Evolutionary conservation across 805 yeast genomes (phyloP), one percentile per base, ranked within the genome.

Genomic region (Starmera caribaea): DNA sequence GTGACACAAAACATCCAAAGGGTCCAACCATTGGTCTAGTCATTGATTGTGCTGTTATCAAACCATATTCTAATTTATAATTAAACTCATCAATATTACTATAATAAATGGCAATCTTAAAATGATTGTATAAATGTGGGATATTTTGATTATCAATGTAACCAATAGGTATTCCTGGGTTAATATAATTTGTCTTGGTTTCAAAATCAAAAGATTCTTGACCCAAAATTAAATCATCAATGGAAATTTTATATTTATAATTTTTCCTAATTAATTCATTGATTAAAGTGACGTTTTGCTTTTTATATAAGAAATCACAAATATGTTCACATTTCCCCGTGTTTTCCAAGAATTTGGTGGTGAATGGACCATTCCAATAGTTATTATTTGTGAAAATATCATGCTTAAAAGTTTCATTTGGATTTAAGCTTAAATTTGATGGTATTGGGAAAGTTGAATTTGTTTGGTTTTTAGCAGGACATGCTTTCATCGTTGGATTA

Each of bases 151-250:
- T 29, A 29, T 57, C 62, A 2, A 48, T 17, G 37, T 55, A 57
- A 5, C 62, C 62, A 37, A 57, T 13, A 14, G 62, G 60, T 12
- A 52, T 48, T 32, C 57, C 58, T n/a, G 43, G 36, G 15, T 52
- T 52, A 11, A 57, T 43, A 37, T 56, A 57, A 31, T 50, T 56
- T 31, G 40, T 47, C 9, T 47, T 45, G 1, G 57, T 50, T 38
- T 55, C 55, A 5, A 49, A 43, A 35, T 57, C 62, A 30, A 45
- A 57, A 27, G 42, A 40, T 37, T 56, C 59, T 29, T 48, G 51
- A 16, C 62, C 61, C 10, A 57, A 48, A 15, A 61, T 61, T n/a
- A 54, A 36, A 29, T 51, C 61, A 32, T 53, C 61, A 30, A 57
- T 36, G 42, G 35, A 57, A 41, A 57, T 56, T 41, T 57, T 55